Conservation (phyloP, 2,329 filamentous ascomycete genomes). For the Phialocephala sp. region DNA sequence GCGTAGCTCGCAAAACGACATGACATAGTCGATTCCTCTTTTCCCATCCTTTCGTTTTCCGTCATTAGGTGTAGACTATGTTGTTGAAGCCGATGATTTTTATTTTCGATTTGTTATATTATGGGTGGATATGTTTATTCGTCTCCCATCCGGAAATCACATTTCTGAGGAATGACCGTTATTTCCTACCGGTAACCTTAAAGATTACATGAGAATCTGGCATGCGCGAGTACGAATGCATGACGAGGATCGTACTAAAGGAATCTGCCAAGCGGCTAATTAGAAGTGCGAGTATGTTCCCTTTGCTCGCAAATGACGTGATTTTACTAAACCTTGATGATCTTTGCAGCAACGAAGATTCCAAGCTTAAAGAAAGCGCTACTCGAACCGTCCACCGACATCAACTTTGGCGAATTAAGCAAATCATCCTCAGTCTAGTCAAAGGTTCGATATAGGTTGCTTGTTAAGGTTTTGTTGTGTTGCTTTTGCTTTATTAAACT, state of each 20-base stretch:
- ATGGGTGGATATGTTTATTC: conserved; percentile 7
- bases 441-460: background rate
- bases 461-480: too few relatives aligned
- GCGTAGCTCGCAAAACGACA: conserved; percentile 23
- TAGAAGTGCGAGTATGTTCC: conserved; percentile 7
- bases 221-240: conserved; percentile 6
- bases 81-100: background rate
- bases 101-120: background rate
- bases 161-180: conserved; percentile 11
- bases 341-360: conserved; percentile 4
- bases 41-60: background rate
- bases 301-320: conserved; percentile 10
- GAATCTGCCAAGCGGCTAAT: conserved; percentile 10
- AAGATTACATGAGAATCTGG: background rate
- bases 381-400: background rate
- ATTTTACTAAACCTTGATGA: conserved; percentile 13
- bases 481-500: too few relatives aligned
- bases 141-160: conserved; percentile 2
- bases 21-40: conserved; percentile 16
- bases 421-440: background rate
- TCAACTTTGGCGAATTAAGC: background rate
- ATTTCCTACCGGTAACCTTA: too few relatives aligned
- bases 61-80: background rate
- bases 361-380: background rate
- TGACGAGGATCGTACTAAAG: conserved; percentile 14